Evolutionary conservation across 306 rosid genomes (phyloP).

Genomic region (Corylus americana): DNA sequence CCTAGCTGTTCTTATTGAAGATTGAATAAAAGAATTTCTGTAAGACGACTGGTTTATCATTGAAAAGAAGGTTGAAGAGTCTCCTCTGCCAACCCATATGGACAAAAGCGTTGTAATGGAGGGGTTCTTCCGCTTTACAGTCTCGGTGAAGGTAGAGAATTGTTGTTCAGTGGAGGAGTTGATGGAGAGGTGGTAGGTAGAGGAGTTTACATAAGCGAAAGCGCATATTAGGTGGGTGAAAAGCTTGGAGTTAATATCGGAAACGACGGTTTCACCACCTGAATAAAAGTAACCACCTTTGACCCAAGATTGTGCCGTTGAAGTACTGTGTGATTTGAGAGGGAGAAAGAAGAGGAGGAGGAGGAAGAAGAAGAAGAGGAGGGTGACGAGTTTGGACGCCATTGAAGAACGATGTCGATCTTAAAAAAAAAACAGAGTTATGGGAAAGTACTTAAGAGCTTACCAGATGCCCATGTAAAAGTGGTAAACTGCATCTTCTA

Average conservation of each 20-base stretch:
- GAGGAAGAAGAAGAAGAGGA: background rate
- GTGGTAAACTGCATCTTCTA: too few relatives aligned
- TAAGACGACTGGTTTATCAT: constrained; percentile 10
- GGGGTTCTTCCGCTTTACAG: constrained; percentile 32
- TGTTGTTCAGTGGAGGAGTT: background rate
- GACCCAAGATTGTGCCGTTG: constrained; percentile 21
- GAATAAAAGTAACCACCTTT: constrained; percentile 21
- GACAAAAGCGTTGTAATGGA: constrained; percentile 29
- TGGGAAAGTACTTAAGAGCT: too few relatives aligned
- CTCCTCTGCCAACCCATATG: constrained; percentile 26
- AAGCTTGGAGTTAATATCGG: constrained; percentile 21
- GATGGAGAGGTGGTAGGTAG: constrained; percentile 14
- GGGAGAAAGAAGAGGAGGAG: background rate
- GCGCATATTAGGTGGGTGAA: constrained; percentile 37
- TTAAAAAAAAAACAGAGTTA: too few relatives aligned
- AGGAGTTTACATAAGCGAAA: constrained; percentile 19
- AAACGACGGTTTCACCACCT: background rate
- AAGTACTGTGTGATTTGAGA: constrained; percentile 2
- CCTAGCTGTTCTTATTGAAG: constrained; percentile 33
- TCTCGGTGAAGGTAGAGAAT: constrained; percentile 27
- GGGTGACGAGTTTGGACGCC: constrained; percentile 21
- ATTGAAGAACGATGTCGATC: constrained; percentile 16
- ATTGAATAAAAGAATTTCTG: constrained; percentile 29
- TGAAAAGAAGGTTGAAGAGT: constrained; percentile 17
- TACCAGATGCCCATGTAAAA: too few relatives aligned